Evolutionary conservation across 1,284 basidiomycete genomes (phyloP), one percentile per base, ranked within the genome.

Genomic region (Ustilago shanxiensis): DNA sequence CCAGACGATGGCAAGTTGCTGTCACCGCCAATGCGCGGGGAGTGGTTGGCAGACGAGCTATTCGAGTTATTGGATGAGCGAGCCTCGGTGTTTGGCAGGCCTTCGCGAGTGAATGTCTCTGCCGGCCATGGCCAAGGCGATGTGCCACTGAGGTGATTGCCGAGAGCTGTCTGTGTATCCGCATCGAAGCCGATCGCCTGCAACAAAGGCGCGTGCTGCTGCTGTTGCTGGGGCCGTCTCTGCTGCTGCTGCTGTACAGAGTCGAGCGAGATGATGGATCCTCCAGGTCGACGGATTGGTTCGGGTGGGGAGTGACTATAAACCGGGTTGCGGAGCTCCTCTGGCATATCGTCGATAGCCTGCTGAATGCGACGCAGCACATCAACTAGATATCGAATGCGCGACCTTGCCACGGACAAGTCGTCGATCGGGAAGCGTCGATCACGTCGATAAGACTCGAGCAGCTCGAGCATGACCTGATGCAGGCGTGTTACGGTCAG

Each of bases 401-500:
- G 44, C 20, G 63, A 69, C 26, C 62, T 14, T 14, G 66, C 64
- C 18, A 62, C 51, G 4, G 22, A 20, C 3, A 76, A 45, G 28
- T 77, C 77, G 14, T 66, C 66, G 6, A 76, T 70, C 24, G 77
- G 79, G 18, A 64, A 71, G 1, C 70, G 45, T 7, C 72, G 65
- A 26, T 80, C 79, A 44, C 70, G 59, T 10, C 79, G 66, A 18
- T 70, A 75, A 37, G 59, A 69, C 44, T 80, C 79, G 26, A 80
- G 58, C 55, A 77, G 20, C 51, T 77, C 77, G 49, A 74, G 47
- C 68, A 80, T 72, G 45, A 79, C 54, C 54, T 70, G 72, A 51
- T 80, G 75, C 60, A 80, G 44, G 13, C 71, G 31, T 29, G 70
- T 79, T 22, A 79, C 77, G 2, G 77, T 70, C 33, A 71, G 35